Evolutionary conservation across 164 flowering plant species (phyloP), one percentile per base, ranked within the genome.

Genomic region (Macadamia tetraphylla): DNA sequence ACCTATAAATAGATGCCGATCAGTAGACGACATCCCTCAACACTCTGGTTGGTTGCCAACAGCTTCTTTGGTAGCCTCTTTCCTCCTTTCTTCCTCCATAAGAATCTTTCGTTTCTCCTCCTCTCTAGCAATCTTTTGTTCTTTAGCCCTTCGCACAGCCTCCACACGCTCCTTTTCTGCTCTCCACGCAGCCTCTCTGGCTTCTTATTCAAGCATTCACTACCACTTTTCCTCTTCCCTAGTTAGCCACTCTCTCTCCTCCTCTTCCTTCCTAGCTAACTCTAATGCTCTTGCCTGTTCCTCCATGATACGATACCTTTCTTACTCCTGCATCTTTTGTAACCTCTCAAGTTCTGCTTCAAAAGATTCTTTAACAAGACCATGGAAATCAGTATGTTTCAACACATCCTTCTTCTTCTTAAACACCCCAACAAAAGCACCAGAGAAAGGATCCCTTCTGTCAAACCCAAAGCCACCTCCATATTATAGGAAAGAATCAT

Each of bases 341-440:
- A 92, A 97, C 70, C 92, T 83, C 80, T 94, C 98, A 64, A 94
- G 92, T 74, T 94, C 98, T 64, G 97, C 97, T 85, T 94, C 98
- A 81, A 94, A 94, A 53, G 98, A 92, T 76, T 23, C 23, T 23
- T 23, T 0, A 23, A 23, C 23, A 23, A 23, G 23, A 0, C 23
- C 23, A 23, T 23, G 23, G 23, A 23, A 23, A 23, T 23, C 23
- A 23, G 23, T 23, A 23, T 23, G 23, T 23, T 23, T 23, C 23
- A 23, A 23, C 23, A 23, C 23, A 23, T 23, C 23, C 0, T 23
- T 23, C 23, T 23, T 23, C 23, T 23, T 23, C 23, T 23, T 23
- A 23, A 23, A 23, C 23, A 23, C 23, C 23, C 23, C 23, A 23
- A 23, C 72, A 63, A 82, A 72, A 70, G 83, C 78, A 23, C 84